Evolutionary conservation across 2,329 filamentous ascomycete species (phyloP), one percentile per base, ranked within the genome.

Genomic region (Aspergillus sp.): DNA sequence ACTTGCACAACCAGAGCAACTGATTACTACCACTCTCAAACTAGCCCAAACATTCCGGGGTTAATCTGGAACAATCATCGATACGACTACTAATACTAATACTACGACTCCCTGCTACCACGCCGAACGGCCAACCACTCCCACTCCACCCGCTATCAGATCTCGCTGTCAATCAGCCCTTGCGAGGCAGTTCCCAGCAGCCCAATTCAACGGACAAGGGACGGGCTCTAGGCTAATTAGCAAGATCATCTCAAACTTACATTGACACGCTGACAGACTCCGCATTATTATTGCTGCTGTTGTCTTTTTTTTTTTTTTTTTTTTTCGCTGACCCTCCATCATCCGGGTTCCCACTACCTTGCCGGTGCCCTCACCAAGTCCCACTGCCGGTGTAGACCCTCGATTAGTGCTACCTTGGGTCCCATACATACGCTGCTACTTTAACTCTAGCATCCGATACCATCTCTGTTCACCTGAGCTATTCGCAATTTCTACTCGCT

Each of bases 371-470:
- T 31, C 41, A 39, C 21, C 31, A 25, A 47, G 49, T 47, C 50
- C 45, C 50, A 49, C 55, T 39, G 14, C 53, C 33, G 37, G 15
- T 33, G 50, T 40, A 54, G 17, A 52, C 40, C 40, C 52, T 60
- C 49, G 35, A 37, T 37, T n/a, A 21, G 66, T 64, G 62, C 58
- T 59, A 68, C 66, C 62, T 64, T 58, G 56, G 54, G 52, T 58
- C 52, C 63, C 55, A 61, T 61, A 57, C 62, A 61, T 58, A 39
- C 45, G 35, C 23, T 55, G 15, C 56, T 60, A 56, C 61, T 63
- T 61, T 53, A 55, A 52, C 54, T 61, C 61, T 59, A 60, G 62
- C 56, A 41, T 52, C 33, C 19, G 44, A 54, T 53, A 62, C 41
- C 58, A 37, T 37, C 35, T 15, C 35, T 21, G 50, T 25, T 27